A percentile compares a stretch with the other conserved stretches of the same genome.
These are phyloP conservation scores for Carnegiea gigantea DNA, from an alignment of 179 eudicot genomes.

Conservation along the genomic window DNA sequence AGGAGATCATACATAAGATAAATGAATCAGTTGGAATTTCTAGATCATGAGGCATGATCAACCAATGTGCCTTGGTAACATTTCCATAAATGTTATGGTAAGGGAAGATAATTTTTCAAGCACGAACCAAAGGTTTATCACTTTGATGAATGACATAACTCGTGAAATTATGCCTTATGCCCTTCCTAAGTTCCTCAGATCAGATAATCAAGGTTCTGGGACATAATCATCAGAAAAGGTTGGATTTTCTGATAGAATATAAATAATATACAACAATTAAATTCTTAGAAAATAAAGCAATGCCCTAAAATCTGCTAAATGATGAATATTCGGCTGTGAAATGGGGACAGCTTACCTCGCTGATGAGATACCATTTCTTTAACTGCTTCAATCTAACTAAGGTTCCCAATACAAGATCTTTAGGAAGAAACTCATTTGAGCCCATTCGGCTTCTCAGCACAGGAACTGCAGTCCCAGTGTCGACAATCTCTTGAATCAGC, in stretches of 20 bases:
- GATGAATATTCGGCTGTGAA: not conserved
- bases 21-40: not conserved
- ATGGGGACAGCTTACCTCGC: conserved; percentile 54
- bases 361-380: conserved; percentile 90
- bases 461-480: conserved; percentile 69
- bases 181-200: not conserved
- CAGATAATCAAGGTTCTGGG: not conserved
- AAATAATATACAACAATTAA: not conserved
- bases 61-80: not conserved
- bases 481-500: conserved; percentile 85
- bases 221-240: not conserved
- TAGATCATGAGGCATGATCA: not conserved
- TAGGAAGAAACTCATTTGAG: conserved; percentile 64
- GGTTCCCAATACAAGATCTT: conserved; percentile 77
- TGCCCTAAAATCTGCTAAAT: not conserved
- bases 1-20: too few species aligned
- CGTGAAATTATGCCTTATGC: not conserved
- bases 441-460: conserved; percentile 63
- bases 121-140: not conserved
- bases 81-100: not conserved
- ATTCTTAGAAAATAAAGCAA: too few species aligned
- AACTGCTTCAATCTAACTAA: conserved; percentile 87
- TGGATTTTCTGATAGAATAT: not conserved
- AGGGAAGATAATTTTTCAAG: not conserved
- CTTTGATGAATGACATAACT: not conserved